Evolutionary conservation across 176 grass and related monocot genomes (phyloP), one percentile per base, ranked within the genome.

Genomic region (Typha latifolia): DNA sequence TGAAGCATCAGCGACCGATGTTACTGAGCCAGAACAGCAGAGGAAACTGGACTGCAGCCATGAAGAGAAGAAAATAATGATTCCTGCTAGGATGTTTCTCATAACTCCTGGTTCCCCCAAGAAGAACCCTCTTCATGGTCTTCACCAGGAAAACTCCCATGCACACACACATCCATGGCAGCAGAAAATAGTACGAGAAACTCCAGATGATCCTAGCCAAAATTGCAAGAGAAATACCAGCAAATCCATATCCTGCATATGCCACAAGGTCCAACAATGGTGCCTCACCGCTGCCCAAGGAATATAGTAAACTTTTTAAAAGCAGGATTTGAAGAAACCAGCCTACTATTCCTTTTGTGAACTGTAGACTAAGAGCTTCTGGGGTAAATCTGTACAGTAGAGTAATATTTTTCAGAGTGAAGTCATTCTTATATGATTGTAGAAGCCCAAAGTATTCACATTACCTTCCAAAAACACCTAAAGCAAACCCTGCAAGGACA

Each of bases 91-190:
- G 61, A 71, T 71, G 69, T 51, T 22, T 71, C 52, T 71, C 69
- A 3, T 71, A 61, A 19, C 51, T 57, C n/a, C 52, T 56, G 12
- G 61, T 59, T 19, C 61, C 69, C 6, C 51, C 47, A 4, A 71
- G 61, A 61, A 71, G 29, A 12, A 71, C 69, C 69, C 69, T 71
- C 32, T 71, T 71, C 69, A 61, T 71, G 51, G 69, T 71, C 69
- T 71, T 71, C 32, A 71, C 69, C 18, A 71, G 31, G 47, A 71
- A 71, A 24, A 71, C 31, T 12, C 69, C 69, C 69, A 71, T 71
- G 18, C 69, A 71, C 16, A 71, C 11, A 57, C 69, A 59, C 69
- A 61, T 61, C 69, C 32, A 71, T 16, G 69, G 69, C 69, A 71
- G 56, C 29, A 71, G 16, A 47, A 47, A 59, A 51, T 71, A 71